Base-by-base conservation (phyloP, 495 filamentous ascomycete genomes). In the Chaetomium fimeti region DNA sequence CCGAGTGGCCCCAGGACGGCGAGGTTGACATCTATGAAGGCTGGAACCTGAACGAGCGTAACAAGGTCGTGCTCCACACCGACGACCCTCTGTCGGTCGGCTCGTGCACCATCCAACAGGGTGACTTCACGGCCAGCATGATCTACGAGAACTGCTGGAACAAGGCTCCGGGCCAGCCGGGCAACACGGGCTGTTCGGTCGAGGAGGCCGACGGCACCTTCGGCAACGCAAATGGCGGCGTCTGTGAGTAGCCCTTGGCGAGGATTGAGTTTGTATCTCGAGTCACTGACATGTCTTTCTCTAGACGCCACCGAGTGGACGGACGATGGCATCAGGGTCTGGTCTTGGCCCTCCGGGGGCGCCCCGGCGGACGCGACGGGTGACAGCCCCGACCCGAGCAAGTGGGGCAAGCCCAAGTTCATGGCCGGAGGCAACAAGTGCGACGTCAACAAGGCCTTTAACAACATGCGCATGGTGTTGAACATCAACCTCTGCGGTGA, bases 21-120 rank as follows among this genome's bases (percentile, higher is more conserved):
- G 92, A 97, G 77, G 88, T 95, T 65, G 92, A 96, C 78, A 90
- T 96, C 70, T 90, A 94, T 68, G 92, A 97, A 77, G 87, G 87
- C 60, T 90, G 93, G 72, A 91, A 93, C 75, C 60, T 79, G 63
- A 79, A 87, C 58, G 71, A 77, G 2, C 71, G 78, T 56, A 91
- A 96, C 74, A 72, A 80, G 56, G 85, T 93, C 61, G 87, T 91
- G 16, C 76, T 90, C 62, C 93, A 97, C 72, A 92, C 91, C 1
- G 78, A 77, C 18, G 74, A 76, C 79, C 85, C 87, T 0, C 65
- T 71, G 7, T 79, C 82, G 51, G 86, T 88, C 22, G 83, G 83
- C 28, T 77, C 76, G 9, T 92, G 89, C 74, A 78, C 64, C 12
- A 74, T 90, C 62, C 68, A 75, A 15, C 68, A 70, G 47, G 72